A percentile compares a stretch with the other conserved stretches of the same genome.
phyloP scores from a whole-genome alignment of 139 green algal species.

The Pleodorina starrii region DNA sequence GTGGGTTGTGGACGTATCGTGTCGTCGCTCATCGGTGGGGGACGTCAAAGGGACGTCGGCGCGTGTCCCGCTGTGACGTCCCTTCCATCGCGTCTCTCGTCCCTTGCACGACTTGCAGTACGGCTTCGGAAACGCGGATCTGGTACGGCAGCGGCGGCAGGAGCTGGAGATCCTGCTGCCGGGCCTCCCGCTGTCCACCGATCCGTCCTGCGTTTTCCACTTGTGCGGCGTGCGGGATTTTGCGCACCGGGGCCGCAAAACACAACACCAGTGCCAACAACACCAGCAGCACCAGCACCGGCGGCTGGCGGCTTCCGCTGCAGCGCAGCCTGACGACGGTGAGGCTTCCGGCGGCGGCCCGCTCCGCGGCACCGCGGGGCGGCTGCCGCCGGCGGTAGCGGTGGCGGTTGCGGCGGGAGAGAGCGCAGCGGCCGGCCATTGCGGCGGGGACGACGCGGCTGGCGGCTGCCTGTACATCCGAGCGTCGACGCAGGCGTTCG shows the following conservation, averaged over 20 bases:
- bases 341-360: neutral
- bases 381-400: neutral
- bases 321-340: too few species aligned
- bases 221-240: conserved; percentile 36
- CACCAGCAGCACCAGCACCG: neutral
- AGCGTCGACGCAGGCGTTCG: neutral
- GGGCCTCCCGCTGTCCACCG: neutral
- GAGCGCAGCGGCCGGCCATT: neutral
- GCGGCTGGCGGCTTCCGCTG: neutral
- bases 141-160: conserved; percentile 7
- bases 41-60: too few species aligned
- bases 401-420: neutral
- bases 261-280: neutral
- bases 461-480: conserved; percentile 32
- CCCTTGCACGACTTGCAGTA: conserved; percentile 23
- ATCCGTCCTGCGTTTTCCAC: conserved; percentile 29
- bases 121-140: conserved; percentile 38
- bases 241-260: neutral
- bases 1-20: too few species aligned
- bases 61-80: too few species aligned
- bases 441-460: too few species aligned
- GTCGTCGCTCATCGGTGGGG: too few species aligned
- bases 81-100: too few species aligned
- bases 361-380: too few species aligned
- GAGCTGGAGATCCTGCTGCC: conserved; percentile 7